Conservation (phyloP, 2,329 filamentous ascomycete genomes). For the Alternaria ventricosa region DNA sequence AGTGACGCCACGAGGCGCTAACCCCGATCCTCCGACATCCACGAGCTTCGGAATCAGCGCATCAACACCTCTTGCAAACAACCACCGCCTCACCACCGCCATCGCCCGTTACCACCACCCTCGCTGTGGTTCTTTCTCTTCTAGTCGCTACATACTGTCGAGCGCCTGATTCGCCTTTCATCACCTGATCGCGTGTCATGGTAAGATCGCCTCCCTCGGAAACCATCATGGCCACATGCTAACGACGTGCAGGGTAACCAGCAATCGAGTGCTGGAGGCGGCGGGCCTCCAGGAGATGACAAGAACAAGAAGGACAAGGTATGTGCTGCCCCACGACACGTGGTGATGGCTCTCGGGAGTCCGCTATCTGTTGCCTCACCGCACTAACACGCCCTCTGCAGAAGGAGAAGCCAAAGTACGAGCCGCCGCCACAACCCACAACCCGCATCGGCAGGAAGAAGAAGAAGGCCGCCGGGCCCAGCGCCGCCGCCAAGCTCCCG, state of each 20-base stretch:
- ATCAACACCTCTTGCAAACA: constrained; percentile 44
- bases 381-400: constrained; percentile 7
- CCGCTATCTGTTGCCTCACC: constrained; percentile 8
- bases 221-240: constrained; percentile 45
- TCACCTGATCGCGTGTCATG: constrained; percentile 39
- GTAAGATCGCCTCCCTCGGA: constrained; percentile 33
- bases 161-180: background rate
- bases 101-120: constrained; percentile 19
- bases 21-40: constrained; percentile 16
- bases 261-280: constrained; percentile 84
- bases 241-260: constrained; percentile 70
- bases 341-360: background rate
- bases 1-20: constrained; percentile 32
- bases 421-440: constrained; percentile 94
- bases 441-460: constrained; percentile 98
- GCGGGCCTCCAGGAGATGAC: constrained; percentile 71
- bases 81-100: constrained; percentile 23
- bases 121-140: background rate
- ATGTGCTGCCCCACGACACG: constrained; percentile 7
- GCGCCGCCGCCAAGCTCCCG: constrained; percentile 93
- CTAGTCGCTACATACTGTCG: background rate
- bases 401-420: constrained; percentile 99
- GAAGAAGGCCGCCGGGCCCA: constrained; percentile 92
- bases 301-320: constrained; percentile 87
- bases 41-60: constrained; percentile 33